Evolutionary conservation across 331 rosid genomes (phyloP).

Genomic region (Dryas integrifolia): DNA sequence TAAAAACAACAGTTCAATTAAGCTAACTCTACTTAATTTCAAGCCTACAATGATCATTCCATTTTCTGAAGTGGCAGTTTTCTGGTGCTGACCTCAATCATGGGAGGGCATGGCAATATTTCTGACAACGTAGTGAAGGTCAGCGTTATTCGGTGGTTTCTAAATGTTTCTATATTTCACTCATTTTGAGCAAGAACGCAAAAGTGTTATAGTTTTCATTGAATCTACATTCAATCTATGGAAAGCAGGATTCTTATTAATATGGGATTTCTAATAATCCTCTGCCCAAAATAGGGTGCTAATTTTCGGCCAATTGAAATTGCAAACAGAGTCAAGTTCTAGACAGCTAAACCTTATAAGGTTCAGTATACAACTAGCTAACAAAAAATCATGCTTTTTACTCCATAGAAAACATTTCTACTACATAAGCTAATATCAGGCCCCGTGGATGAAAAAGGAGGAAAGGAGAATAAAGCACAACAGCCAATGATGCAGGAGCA

Average conservation of each 20-base stretch:
- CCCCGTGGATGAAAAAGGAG: not conserved
- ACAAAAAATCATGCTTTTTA: not conserved
- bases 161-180: not conserved
- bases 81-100: not conserved
- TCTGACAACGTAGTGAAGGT: not conserved
- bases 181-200: not conserved
- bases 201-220: not conserved
- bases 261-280: not conserved
- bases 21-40: not conserved
- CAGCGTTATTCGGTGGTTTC: not conserved
- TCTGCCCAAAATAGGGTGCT: not conserved
- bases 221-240: not conserved
- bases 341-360: not conserved
- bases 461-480: not conserved
- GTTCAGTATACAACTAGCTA: conserved; percentile 1
- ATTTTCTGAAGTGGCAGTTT: not conserved
- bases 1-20: not conserved
- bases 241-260: not conserved
- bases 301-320: not conserved
- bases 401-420: conserved; percentile 4
- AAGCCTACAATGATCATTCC: not conserved
- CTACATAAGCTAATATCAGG: not conserved
- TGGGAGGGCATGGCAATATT: not conserved
- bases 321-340: conserved; percentile 1
- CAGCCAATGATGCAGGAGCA: not conserved